These are phyloP conservation scores for Cornus kousa DNA, from an alignment of 148 eudicot genomes.

Conservation along the genomic window DNA sequence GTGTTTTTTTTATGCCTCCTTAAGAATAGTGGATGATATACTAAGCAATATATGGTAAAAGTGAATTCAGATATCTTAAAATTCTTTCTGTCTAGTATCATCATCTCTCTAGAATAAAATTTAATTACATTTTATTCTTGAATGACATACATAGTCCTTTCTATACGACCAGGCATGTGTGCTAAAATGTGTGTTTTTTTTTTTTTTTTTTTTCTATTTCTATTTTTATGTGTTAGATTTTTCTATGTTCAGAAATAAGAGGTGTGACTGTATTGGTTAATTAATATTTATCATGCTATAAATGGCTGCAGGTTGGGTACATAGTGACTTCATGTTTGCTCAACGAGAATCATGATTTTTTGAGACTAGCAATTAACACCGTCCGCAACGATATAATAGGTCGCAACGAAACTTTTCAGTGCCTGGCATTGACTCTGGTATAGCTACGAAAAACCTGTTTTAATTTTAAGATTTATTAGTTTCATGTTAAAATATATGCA, in stretches of 20 bases:
- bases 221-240: no score
- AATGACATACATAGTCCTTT: neutral
- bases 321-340: slow-evolving; percentile 89
- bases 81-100: neutral
- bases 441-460: slow-evolving; percentile 17
- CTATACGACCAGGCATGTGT: no score
- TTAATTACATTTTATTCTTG: neutral
- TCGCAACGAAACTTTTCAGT: slow-evolving; percentile 95
- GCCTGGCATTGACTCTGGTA: slow-evolving; percentile 98
- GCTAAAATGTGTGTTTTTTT: no score
- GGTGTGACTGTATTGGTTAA: neutral
- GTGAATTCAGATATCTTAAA: neutral
- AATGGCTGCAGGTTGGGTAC: slow-evolving; percentile 81
- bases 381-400: slow-evolving; percentile 99
- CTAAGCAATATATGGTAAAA: neutral
- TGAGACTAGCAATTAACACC: slow-evolving; percentile 88
- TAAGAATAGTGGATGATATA: neutral
- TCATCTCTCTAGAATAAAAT: neutral
- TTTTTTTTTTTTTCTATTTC: no score
- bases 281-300: slow-evolving; percentile 9
- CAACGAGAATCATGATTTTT: slow-evolving; percentile 95
- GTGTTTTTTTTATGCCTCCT: no score
- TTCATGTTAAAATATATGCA: neutral
- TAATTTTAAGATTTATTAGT: slow-evolving; percentile 5
- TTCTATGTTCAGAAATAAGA: neutral